phyloP scores from a whole-genome alignment of 768 basidiomycete genomes.

The Trametes punicea region DNA sequence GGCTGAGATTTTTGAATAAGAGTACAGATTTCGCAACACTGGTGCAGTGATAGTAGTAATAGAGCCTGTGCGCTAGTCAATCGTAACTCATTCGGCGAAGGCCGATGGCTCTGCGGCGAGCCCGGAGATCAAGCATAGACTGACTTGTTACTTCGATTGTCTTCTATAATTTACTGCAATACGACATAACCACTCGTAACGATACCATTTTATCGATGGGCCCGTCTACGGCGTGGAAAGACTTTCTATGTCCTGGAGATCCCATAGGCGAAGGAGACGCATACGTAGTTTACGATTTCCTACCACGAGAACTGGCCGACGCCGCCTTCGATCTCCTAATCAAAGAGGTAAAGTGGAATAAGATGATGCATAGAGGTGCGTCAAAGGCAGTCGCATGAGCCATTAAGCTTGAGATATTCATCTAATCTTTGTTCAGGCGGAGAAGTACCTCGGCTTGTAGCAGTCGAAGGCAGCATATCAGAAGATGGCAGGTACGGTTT shows the following conservation, averaged over 20 bases:
- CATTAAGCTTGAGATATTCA: background rate
- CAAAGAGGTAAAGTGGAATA: conserved; percentile 67
- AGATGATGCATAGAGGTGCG: conserved; percentile 74
- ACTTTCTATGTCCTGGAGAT: conserved; percentile 28
- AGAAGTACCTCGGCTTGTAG: conserved; percentile 65
- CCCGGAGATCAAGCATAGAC: no score
- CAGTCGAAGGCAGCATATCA: conserved; percentile 55
- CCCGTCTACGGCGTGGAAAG: no score
- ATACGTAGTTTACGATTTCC: conserved; percentile 52
- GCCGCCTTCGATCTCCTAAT: conserved; percentile 55
- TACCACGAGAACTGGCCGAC: conserved; percentile 53
- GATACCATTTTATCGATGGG: no score
- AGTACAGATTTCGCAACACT: no score
- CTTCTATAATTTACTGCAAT: no score
- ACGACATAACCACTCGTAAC: no score
- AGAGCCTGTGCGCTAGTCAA: no score
- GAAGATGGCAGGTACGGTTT: conserved; percentile 45
- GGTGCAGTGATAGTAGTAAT: no score
- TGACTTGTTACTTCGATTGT: no score
- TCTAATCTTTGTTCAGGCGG: conserved; percentile 47
- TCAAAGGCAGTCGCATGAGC: background rate
- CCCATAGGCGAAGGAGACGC: conserved; percentile 67
- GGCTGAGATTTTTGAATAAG: no score
- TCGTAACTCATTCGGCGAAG: no score
- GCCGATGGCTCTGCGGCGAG: no score